Base-by-base conservation (phyloP, 805 yeast species). In the Komagataella pseudopastoris region DNA sequence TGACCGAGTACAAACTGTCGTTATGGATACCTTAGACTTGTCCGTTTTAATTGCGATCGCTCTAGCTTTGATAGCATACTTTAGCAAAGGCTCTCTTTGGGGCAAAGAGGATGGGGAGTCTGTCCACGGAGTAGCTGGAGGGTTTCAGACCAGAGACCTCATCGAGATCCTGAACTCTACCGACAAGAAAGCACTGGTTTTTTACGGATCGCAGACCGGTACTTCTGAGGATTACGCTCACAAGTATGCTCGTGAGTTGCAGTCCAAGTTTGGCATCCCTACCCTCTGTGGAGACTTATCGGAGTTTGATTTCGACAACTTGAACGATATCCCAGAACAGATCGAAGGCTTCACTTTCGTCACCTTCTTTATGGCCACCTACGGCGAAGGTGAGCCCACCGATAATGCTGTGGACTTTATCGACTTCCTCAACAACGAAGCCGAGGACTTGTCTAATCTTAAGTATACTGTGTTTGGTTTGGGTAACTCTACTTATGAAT, bases 331-430 rank as follows among this genome's bases (percentile, higher is more conserved):
- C 55, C 77, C 82, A 18, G 69, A 71, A 16, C 77, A 77, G 54
- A 71, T 78, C 51, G 69, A 78, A n/a, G 81, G 81, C 18, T 80
- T 88, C 55, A 56, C 61, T 46, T 54, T 63, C n/a, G 65, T 70
- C 24, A 68, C 71, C 53, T 83, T 91, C 61, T 75, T 91, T 62
- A 73, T 89, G 70, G 93, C 98, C 36, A 88, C 96, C 8, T 93
- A 93, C 60, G 99, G 99, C 59, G 99, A 91, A 70, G 99, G 99
- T 63, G 99, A 91, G 65, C 96, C 96, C 59, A 91, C 99, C 12
- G 99, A 91, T 65, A 87, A 88, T 59, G 93, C 97, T n/a, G 77
- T 78, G 46, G 81, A 80, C 44, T 88, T 93, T 64, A 81, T 80
- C 62, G 85, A 83, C 53, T 80, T 71, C 62, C 75, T 90, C 60